Evolutionary conservation across 305 asterid species (phyloP).

Genomic region (Fraxinus baroniana): DNA sequence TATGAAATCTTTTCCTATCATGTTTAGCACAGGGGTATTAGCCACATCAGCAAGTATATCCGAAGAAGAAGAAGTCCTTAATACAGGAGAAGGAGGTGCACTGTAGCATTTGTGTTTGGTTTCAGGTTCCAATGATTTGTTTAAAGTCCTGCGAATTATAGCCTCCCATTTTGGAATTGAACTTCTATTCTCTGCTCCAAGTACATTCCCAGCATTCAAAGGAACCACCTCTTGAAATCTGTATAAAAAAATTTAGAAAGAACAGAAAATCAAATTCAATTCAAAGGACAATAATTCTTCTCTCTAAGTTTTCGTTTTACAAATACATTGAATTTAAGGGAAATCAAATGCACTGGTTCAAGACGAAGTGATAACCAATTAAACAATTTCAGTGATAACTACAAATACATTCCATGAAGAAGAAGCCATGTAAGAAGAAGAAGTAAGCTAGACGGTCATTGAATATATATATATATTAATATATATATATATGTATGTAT

Average conservation of each 20-base stretch:
- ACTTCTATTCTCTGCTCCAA: conserved; percentile 78
- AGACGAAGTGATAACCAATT: not conserved
- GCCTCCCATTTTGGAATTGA: conserved; percentile 87
- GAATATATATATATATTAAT: not conserved
- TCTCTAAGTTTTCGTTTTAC: not conserved
- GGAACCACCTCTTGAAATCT: conserved; percentile 97
- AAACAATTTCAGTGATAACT: not conserved
- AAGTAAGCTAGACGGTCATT: not conserved
- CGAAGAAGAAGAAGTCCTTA: conserved; percentile 70
- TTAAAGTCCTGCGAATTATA: conserved; percentile 67
- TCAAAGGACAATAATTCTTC: not conserved
- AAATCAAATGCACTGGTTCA: not conserved
- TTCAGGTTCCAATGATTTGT: conserved; percentile 50
- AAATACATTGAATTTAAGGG: not conserved
- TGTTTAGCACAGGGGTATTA: conserved; percentile 42
- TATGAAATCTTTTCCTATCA: conserved; percentile 35
- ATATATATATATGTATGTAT: too few species aligned
- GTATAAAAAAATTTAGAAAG: conserved; percentile 14
- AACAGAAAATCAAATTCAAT: conserved; percentile 5
- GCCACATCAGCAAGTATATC: conserved; percentile 60
- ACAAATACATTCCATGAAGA: not conserved
- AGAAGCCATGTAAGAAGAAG: not conserved
- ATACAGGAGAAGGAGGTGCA: conserved; percentile 88
- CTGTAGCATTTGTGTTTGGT: conserved; percentile 63
- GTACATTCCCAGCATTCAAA: conserved; percentile 81